Conservation (phyloP, 805 yeast genomes). For the Lipomyces yamadae region DNA sequence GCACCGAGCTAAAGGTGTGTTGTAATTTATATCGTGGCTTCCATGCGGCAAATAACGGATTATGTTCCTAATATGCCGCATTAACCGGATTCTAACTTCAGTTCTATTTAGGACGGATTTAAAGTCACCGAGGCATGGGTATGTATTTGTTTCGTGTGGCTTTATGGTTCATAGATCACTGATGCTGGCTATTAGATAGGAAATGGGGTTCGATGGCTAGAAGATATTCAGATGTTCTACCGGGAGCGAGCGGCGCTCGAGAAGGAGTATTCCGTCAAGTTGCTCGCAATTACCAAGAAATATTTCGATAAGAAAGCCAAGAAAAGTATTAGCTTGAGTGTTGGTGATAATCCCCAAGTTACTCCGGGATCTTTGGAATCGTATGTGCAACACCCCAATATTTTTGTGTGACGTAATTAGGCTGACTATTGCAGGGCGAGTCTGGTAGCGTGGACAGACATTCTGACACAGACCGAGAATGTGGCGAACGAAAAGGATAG, state of each 20-base stretch:
- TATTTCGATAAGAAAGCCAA: conserved; percentile 79
- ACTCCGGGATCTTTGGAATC: conserved; percentile 93
- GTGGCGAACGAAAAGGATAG: conserved; percentile 68
- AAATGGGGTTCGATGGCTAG: conserved; percentile 73
- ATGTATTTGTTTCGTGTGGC: conserved; percentile 18
- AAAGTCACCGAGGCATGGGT: conserved; percentile 82
- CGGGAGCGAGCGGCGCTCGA: conserved; percentile 81
- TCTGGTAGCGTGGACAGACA: conserved; percentile 87
- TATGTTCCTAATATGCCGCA: background rate
- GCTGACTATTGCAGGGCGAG: conserved; percentile 57
- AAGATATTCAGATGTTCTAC: conserved; percentile 82
- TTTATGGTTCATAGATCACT: background rate
- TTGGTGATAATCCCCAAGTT: conserved; percentile 86
- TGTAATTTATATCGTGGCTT: background rate
- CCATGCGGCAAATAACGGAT: background rate
- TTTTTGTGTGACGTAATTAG: background rate
- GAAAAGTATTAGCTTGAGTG: conserved; percentile 68
- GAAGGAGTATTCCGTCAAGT: conserved; percentile 74
- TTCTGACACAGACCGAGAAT: conserved; percentile 79
- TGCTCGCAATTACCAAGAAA: conserved; percentile 66
- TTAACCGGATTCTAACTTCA: background rate
- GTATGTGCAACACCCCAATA: conserved; percentile 12
- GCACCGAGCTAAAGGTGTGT: conserved; percentile 44
- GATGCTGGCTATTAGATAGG: conserved; percentile 40
- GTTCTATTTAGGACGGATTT: conserved; percentile 63